These are phyloP conservation scores for Amylocarpus encephaloides DNA, from an alignment of 2,329 filamentous ascomycete species.

Conservation along the genomic window DNA sequence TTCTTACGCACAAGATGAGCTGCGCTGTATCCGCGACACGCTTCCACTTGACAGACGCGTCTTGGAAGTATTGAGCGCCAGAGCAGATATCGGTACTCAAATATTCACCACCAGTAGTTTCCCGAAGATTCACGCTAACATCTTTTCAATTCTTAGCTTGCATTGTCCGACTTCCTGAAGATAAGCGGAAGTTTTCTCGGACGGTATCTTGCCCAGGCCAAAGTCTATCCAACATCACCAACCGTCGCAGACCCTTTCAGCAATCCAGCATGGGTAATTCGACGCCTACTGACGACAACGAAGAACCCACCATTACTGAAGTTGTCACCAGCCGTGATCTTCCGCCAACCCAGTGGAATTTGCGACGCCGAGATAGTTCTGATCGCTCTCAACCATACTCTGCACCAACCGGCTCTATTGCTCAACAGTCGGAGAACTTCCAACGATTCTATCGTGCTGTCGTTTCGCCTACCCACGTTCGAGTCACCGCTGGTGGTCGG, in stretches of 20 bases:
- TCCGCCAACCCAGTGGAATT: conserved; percentile 24
- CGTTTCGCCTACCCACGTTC: conserved; percentile 60
- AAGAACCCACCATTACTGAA: conserved; percentile 5
- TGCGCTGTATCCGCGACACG: conserved; percentile 23
- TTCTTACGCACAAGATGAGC: conserved; percentile 24
- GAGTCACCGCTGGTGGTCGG: conserved; percentile 59
- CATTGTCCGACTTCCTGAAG: conserved; percentile 24
- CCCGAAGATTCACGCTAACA: background rate
- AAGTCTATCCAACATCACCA: conserved; percentile 19
- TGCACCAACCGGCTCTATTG: conserved; percentile 45
- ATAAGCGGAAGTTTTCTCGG: conserved; percentile 19
- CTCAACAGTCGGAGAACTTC: conserved; percentile 59
- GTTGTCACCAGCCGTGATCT: conserved; percentile 6
- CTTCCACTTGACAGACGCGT: conserved; percentile 21
- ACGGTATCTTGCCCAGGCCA: conserved; percentile 20
- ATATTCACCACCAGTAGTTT: background rate
- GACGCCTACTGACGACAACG: conserved; percentile 20
- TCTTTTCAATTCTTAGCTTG: conserved; percentile 11
- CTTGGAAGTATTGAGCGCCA: conserved; percentile 25
- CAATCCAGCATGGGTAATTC: conserved; percentile 9
- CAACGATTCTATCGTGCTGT: conserved; percentile 62
- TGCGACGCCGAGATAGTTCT: conserved; percentile 27
- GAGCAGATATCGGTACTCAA: conserved; percentile 24
- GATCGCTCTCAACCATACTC: conserved; percentile 38
- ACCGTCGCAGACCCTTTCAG: conserved; percentile 8